These are phyloP conservation scores for Calonectria pseudoreteaudii DNA, from an alignment of 2,329 filamentous ascomycete genomes.

Conservation along the genomic window DNA sequence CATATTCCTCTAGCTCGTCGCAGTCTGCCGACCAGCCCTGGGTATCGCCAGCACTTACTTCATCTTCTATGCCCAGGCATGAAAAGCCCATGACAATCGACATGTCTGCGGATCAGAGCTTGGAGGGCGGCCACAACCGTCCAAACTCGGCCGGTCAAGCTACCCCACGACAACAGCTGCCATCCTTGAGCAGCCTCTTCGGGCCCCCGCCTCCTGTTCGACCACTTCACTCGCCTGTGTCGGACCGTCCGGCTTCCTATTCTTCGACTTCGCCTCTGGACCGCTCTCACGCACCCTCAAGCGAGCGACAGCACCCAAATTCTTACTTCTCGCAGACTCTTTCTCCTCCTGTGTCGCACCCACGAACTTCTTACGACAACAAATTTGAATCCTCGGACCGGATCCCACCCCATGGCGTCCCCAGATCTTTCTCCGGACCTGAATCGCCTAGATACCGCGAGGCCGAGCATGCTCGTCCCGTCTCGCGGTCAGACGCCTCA, in stretches of 20 bases:
- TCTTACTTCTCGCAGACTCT: slow-evolving; percentile 61
- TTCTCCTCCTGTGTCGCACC: slow-evolving; percentile 54
- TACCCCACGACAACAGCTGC: slow-evolving; percentile 60
- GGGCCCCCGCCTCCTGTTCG: slow-evolving; percentile 59
- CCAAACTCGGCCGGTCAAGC: slow-evolving; percentile 48
- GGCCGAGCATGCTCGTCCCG: slow-evolving; percentile 49
- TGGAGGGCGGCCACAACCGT: slow-evolving; percentile 51
- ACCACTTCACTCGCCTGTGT: slow-evolving; percentile 58
- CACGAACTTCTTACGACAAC: slow-evolving; percentile 60
- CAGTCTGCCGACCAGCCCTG: slow-evolving; percentile 59
- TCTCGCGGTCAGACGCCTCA: slow-evolving; percentile 52
- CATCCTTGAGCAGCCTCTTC: slow-evolving; percentile 69
- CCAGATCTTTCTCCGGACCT: slow-evolving; percentile 55
- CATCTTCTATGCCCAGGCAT: slow-evolving; percentile 70
- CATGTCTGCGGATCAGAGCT: slow-evolving; percentile 54
- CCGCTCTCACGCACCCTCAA: slow-evolving; percentile 55
- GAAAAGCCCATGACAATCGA: slow-evolving; percentile 59
- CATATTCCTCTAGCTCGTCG: slow-evolving; percentile 58
- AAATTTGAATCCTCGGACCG: slow-evolving; percentile 56
- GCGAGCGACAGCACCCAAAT: slow-evolving; percentile 53
- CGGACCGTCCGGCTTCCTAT: slow-evolving; percentile 58
- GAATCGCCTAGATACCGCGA: slow-evolving; percentile 60
- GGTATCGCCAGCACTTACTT: slow-evolving; percentile 54
- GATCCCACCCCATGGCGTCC: slow-evolving; percentile 42
- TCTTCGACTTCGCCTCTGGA: slow-evolving; percentile 61